Percentiles rank a stretch among this genome's conserved stretches.
phyloP scores from a whole-genome alignment of 176 grass and related monocot species.

The Dendrocalamus sinicus region DNA sequence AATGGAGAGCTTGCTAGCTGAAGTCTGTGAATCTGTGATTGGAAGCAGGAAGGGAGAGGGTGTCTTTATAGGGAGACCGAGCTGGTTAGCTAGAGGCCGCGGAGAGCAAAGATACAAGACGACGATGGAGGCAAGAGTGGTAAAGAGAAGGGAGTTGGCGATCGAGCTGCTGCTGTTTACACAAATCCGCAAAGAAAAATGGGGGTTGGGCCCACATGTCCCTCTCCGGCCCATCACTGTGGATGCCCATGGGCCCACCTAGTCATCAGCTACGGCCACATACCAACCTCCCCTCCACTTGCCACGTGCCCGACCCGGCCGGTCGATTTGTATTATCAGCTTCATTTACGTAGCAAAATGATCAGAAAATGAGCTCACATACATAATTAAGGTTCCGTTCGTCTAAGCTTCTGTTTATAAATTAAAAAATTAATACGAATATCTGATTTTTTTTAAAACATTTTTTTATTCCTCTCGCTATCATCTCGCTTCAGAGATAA shows the following conservation, averaged over 20 bases:
- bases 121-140: conserved; percentile 3
- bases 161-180: neutral
- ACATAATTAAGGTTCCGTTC: neutral
- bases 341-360: neutral
- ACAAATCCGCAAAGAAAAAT: neutral
- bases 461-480: no score
- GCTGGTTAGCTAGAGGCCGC: neutral
- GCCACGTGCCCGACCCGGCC: conserved; percentile 14
- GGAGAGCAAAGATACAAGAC: neutral
- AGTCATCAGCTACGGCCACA: conserved; percentile 21
- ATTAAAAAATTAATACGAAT: no score
- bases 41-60: conserved; percentile 2
- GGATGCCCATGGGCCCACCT: neutral
- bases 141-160: neutral
- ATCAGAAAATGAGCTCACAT: neutral
- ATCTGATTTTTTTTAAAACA: no score
- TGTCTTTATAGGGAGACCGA: conserved; percentile 43
- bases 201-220: conserved; percentile 10
- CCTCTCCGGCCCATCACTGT: neutral
- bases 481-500: no score
- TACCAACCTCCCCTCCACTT: conserved; percentile 35
- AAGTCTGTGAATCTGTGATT: conserved; percentile 39
- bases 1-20: neutral
- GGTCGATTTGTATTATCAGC: neutral
- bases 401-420: no score